phyloP scores from a whole-genome alignment of 1,284 basidiomycete species.

The Xerocomus cyaneibrunnescens region DNA sequence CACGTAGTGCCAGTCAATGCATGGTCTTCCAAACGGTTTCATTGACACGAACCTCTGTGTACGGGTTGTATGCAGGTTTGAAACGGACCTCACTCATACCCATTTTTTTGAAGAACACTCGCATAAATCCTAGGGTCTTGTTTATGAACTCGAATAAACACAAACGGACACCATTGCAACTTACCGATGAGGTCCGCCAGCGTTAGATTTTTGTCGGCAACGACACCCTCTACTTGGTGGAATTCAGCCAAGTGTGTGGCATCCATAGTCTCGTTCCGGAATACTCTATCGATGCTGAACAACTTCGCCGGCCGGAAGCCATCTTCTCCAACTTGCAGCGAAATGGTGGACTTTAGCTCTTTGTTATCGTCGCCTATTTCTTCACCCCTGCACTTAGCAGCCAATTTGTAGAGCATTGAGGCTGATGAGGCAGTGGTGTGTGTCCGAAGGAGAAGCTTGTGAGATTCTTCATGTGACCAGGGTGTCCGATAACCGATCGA shows the following conservation, averaged over 20 bases:
- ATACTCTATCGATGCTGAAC: conserved; percentile 98
- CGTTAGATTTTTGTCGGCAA: conserved; percentile 92
- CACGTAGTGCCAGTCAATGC: conserved; percentile 2
- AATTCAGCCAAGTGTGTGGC: conserved; percentile 99
- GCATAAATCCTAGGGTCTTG: conserved; percentile 80
- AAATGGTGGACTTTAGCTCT: conserved; percentile 37
- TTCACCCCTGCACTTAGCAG: conserved; percentile 72
- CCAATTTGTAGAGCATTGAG: conserved; percentile 92
- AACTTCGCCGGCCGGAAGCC: conserved; percentile 97
- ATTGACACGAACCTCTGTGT: conserved; percentile 74
- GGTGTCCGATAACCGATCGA: conserved; percentile 99
- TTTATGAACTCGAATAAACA: neutral
- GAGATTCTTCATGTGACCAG: conserved; percentile 90
- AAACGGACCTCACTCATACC: conserved; percentile 92
- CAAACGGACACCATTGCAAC: conserved; percentile 4
- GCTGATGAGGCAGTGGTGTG: conserved; percentile 98
- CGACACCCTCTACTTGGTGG: conserved; percentile 99
- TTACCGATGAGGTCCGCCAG: conserved; percentile 95
- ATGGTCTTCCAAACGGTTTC: neutral
- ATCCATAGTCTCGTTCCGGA: conserved; percentile 99
- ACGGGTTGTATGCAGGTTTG: conserved; percentile 98
- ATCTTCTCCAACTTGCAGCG: conserved; percentile 40
- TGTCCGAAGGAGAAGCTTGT: conserved; percentile 91
- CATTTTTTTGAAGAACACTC: conserved; percentile 98
- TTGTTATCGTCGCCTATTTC: conserved; percentile 41